Base-by-base conservation (phyloP, 129 eudicot genomes). In the Helianthus tuberosus region DNA sequence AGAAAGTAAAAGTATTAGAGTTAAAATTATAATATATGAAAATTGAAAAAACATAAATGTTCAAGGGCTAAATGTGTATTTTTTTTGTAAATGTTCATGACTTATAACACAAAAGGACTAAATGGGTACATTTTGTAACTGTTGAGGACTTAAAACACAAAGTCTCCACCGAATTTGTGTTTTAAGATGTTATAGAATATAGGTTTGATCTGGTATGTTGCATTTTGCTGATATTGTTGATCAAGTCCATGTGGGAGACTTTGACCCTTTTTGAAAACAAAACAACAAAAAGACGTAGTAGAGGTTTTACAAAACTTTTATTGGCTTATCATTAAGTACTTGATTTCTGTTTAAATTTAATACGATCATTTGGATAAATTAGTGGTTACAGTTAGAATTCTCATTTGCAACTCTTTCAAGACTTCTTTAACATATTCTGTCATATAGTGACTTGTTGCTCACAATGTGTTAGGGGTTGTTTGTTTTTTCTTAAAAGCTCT, bases 261-360 rank as follows among this genome's bases (percentile, higher is more conserved):
- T 75, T 77, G 1, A 68, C 70, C 55, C 61, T 77, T 51, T 50
- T 60, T 13, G 12, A 41, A 23, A 38, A 8, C 8, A 6, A n/a
- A 9, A 12, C 27, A 9, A 14, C 64, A 20, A 64, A 79, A 69
- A 32, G 68, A 27, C 63, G 67, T 53, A 38, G 86, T 79, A 78
- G 90, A 85, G 93, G 84, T 72, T 78, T 72, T 60, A 65, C 83
- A 53, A 50, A 58, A 41, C 55, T 80, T 39, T 69, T 76, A 54
- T 78, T 87, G 85, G 87, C 89, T 59, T 55, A 16, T 69, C 2
- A 1, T 27, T 61, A 23, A 47, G 47, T 69, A 47, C 59, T 50
- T 68, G 59, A 68, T 68, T 71, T 70, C 11, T 77, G 78, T 72
- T 59, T 77, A 57, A 81, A 71, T 64, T 68, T 62, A 53, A 1